Percentiles rank a stretch among this genome's conserved stretches.
These are phyloP conservation scores for Picea mariana DNA, from an alignment of 83 land plant genomes.

Conservation along the genomic window DNA sequence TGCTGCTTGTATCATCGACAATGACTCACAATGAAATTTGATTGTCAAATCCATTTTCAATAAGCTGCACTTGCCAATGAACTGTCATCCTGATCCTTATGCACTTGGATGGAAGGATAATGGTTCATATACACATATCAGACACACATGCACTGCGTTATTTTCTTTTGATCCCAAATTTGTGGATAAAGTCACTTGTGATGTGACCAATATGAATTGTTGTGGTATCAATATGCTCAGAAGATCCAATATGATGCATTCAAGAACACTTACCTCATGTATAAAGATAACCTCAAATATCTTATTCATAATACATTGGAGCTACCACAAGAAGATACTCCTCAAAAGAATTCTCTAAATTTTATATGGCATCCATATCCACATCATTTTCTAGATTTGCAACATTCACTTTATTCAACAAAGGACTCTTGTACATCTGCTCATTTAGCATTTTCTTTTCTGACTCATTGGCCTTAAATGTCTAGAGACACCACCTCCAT, in stretches of 20 bases:
- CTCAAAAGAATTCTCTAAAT: too few species aligned
- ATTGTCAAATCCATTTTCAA: background rate
- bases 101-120: background rate
- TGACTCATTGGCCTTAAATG: too few species aligned
- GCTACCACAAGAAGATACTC: too few species aligned
- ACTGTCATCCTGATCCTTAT: background rate
- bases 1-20: background rate
- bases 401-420: too few species aligned
- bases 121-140: background rate
- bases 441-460: too few species aligned
- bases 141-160: background rate
- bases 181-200: background rate
- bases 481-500: too few species aligned
- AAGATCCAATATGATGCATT: background rate
- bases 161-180: background rate
- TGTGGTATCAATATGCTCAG: background rate
- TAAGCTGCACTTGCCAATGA: background rate
- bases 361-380: too few species aligned
- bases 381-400: too few species aligned
- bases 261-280: background rate
- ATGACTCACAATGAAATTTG: background rate
- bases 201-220: background rate
- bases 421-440: too few species aligned
- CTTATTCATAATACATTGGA: background rate
- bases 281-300: background rate